A percentile compares a stretch with the other conserved stretches of the same genome.
Conservation (phyloP, 805 yeast species). For the Wickerhamiella siamensis region DNA sequence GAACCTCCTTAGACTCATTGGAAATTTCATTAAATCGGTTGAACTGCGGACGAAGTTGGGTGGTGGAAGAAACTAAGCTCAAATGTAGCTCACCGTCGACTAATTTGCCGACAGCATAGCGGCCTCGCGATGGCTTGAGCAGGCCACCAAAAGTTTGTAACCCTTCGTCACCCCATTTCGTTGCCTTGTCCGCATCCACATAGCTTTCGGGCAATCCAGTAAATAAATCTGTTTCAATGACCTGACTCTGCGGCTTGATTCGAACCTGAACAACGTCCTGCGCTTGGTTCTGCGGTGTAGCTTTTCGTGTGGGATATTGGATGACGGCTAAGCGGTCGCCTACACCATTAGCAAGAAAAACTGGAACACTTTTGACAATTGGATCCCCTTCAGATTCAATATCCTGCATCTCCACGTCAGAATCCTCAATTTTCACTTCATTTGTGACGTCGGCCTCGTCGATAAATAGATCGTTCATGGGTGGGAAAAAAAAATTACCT, state of each 20-base stretch:
- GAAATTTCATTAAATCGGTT: conserved; percentile 53
- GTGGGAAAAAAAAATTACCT: conserved; percentile 10
- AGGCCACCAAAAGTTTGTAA: conserved; percentile 62
- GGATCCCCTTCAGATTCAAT: conserved; percentile 35
- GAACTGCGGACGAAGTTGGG: conserved; percentile 73
- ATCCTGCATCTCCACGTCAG: conserved; percentile 12
- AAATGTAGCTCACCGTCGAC: conserved; percentile 42
- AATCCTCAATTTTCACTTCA: conserved; percentile 21
- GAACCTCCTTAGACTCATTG: conserved; percentile 30
- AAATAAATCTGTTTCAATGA: conserved; percentile 66
- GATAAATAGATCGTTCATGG: conserved; percentile 3
- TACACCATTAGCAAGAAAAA: conserved; percentile 29
- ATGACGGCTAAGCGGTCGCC: conserved; percentile 29
- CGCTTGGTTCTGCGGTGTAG: background rate
- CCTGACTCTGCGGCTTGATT: conserved; percentile 46
- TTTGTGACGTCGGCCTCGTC: conserved; percentile 22
- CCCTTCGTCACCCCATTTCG: conserved; percentile 47
- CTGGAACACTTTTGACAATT: conserved; percentile 45
- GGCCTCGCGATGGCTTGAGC: conserved; percentile 25
- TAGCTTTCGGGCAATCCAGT: conserved; percentile 46
- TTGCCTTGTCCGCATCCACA: conserved; percentile 50
- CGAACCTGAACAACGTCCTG: conserved; percentile 31
- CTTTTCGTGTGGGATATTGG: conserved; percentile 45
- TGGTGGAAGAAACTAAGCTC: conserved; percentile 47
- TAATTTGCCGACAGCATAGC: conserved; percentile 28